A percentile compares a stretch with the other conserved stretches of the same genome.
phyloP scores from a whole-genome alignment of 202 grass and related monocot genomes.

The Carex arenaria region DNA sequence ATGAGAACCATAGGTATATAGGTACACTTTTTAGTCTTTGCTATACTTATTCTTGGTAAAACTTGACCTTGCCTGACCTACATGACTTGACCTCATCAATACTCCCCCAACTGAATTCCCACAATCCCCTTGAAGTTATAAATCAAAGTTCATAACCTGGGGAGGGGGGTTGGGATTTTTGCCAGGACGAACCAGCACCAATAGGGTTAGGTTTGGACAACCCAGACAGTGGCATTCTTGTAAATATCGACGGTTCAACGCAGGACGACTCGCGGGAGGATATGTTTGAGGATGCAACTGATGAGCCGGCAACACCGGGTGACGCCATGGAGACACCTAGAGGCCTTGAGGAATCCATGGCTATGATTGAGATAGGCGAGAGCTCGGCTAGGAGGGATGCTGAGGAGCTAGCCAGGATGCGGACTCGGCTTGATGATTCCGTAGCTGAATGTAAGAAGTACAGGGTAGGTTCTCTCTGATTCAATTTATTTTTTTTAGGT shows the following conservation, averaged over 20 bases:
- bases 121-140: background rate
- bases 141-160: conserved; percentile 10
- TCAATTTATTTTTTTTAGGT: conserved; percentile 3
- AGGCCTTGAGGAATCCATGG: conserved; percentile 72
- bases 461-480: conserved; percentile 38
- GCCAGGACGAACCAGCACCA: background rate
- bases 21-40: background rate
- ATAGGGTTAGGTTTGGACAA: conserved; percentile 28
- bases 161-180: conserved; percentile 1
- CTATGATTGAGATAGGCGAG: conserved; percentile 70
- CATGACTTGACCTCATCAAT: background rate
- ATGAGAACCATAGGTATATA: background rate
- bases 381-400: conserved; percentile 20
- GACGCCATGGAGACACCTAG: conserved; percentile 27
- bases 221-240: conserved; percentile 67
- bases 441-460: conserved; percentile 70
- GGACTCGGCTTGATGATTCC: conserved; percentile 27
- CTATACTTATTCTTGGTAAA: background rate
- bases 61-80: background rate
- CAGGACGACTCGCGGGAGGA: conserved; percentile 43
- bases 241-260: conserved; percentile 49
- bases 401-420: conserved; percentile 21
- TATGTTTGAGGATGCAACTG: conserved; percentile 89
- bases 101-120: background rate
- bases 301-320: conserved; percentile 27